Evolutionary conservation across 805 yeast genomes (phyloP).

Genomic region (Candida xyloterini): DNA sequence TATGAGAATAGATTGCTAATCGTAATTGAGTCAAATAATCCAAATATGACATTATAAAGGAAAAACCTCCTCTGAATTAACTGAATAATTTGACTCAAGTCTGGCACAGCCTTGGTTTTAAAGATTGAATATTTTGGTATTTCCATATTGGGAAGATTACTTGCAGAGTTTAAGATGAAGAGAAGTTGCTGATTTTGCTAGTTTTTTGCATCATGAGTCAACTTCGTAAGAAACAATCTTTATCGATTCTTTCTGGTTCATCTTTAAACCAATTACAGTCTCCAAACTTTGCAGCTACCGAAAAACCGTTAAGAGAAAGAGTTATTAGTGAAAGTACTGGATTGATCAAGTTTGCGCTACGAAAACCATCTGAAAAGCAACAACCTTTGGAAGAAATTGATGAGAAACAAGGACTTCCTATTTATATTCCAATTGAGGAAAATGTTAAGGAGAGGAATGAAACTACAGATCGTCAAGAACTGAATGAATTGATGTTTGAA

Average conservation of each 20-base stretch:
- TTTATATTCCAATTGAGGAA: slow-evolving; percentile 34
- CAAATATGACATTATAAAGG: slow-evolving; percentile 12
- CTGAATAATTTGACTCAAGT: neutral
- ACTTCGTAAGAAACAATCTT: slow-evolving; percentile 31
- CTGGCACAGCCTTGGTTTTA: slow-evolving; percentile 3
- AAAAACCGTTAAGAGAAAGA: slow-evolving; percentile 36
- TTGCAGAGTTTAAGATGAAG: slow-evolving; percentile 4
- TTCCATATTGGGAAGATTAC: slow-evolving; percentile 8
- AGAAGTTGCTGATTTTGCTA: neutral
- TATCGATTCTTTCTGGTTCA: slow-evolving; percentile 33
- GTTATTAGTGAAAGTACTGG: slow-evolving; percentile 52
- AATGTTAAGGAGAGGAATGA: neutral
- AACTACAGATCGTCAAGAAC: slow-evolving; percentile 7
- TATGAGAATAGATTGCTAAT: slow-evolving; percentile 9
- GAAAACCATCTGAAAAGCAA: slow-evolving; percentile 12
- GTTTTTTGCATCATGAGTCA: slow-evolving; percentile 3
- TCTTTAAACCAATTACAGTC: slow-evolving; percentile 19
- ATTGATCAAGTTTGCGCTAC: slow-evolving; percentile 41
- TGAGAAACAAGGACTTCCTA: slow-evolving; percentile 32
- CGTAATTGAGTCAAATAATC: slow-evolving; percentile 15
- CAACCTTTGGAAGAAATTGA: neutral
- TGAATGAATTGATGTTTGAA: slow-evolving; percentile 30
- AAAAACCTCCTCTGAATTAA: neutral
- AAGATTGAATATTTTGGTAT: slow-evolving; percentile 7
- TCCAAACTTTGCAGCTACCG: slow-evolving; percentile 1